Base-by-base conservation (phyloP, 164 flowering plant species). In the Berberis vulgaris region DNA sequence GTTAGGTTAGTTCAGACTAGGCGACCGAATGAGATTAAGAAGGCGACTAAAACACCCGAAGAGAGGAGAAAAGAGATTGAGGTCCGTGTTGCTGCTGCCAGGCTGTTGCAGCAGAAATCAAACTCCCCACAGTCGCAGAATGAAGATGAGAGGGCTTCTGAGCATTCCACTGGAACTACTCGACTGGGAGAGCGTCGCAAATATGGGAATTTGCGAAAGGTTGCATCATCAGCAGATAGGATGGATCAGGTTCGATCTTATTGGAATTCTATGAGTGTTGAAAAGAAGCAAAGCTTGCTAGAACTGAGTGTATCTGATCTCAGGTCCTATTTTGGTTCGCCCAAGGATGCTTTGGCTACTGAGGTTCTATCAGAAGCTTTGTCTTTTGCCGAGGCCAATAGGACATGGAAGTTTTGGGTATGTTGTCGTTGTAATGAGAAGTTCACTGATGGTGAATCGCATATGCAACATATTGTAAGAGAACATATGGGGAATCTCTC, bases 11-110 rank as follows among this genome's bases (percentile, higher is more conserved):
- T 81, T 49, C 96, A 84, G 64, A 50, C 81, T 41, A 79, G 85
- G 68, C 74, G 94, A 64, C 89, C 94, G 0, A 95, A 91, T 78
- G 99, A 95, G 83, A 95, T 95, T 43, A 91, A 91, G 80, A 95
- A 95, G 73, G 96, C 88, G 2, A 92, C 84, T 7, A 95, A 89
- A 84, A 95, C 99, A 0, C 83, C 78, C 0, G 98, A 91, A 67
- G 99, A 95, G 75, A 67, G 91, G 54, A 80, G 97, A 72, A 95
- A 89, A 69, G 97, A 95, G 84, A 86, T 95, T 75, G 97, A 95
- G 78, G 99, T 91, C 45, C 82, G 97, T 63, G 97, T 95, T 12
- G 96, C 97, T 65, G 99, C 99, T 5, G 97, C 96, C 1, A 85
- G 91, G 75, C 71, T 95, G 66, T 63, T 95, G 83, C 99, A 95